Conservation (phyloP, 805 yeast genomes). For the Candida michaelii region DNA sequence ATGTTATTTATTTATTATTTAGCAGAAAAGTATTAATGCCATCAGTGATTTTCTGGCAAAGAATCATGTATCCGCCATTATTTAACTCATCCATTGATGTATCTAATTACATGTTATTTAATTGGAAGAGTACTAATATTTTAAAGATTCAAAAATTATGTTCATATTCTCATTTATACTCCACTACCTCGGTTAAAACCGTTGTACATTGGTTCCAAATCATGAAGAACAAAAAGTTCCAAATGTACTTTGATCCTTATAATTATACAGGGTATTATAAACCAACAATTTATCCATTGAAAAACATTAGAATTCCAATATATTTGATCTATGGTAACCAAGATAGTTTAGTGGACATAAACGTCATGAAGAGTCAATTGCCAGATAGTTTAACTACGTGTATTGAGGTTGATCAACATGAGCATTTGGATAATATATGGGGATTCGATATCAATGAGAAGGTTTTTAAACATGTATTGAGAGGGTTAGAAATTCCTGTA, state of each 20-base stretch:
- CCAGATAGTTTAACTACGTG: conserved; percentile 53
- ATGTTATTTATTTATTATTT: conserved; percentile 65
- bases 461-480: conserved; percentile 36
- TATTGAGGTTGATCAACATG: conserved; percentile 66
- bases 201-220: conserved; percentile 98
- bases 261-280: conserved; percentile 23
- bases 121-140: conserved; percentile 79
- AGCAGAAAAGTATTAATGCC: conserved; percentile 76
- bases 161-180: conserved; percentile 84
- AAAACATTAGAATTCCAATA: conserved; percentile 58
- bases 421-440: conserved; percentile 91
- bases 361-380: conserved; percentile 66
- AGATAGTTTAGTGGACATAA: conserved; percentile 86
- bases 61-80: conserved; percentile 72
- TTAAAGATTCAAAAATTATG: conserved; percentile 68
- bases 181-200: conserved; percentile 87
- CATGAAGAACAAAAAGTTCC: conserved; percentile 71
- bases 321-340: conserved; percentile 73
- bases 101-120: conserved; percentile 66
- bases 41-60: conserved; percentile 77
- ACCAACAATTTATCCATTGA: conserved; percentile 41
- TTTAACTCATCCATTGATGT: conserved; percentile 71
- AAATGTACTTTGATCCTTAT: conserved; percentile 75
- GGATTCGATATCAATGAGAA: conserved; percentile 55
- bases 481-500: conserved; percentile 1